Evolutionary conservation across 148 eudicot species (phyloP).

Genomic region (Silene uniflora): DNA sequence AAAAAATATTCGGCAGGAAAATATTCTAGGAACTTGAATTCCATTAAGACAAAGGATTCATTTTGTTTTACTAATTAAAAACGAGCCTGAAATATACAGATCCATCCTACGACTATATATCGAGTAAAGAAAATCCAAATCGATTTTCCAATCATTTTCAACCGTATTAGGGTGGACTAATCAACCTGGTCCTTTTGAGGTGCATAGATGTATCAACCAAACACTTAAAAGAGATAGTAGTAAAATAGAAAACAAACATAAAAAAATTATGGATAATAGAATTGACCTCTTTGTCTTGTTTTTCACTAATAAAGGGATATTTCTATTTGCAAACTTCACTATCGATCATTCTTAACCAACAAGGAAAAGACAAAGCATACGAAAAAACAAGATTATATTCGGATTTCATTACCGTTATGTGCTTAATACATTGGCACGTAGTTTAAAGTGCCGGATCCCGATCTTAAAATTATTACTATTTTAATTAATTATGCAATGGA

Average conservation of each 20-base stretch:
- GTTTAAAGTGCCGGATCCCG: background rate
- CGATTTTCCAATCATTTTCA: too few species aligned
- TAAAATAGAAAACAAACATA: background rate
- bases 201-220: background rate
- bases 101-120: too few species aligned
- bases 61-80: too few species aligned
- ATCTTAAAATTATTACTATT: constrained; percentile 16
- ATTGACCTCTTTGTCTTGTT: constrained; percentile 6
- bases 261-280: constrained; percentile 1
- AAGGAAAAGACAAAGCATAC: constrained; percentile 20
- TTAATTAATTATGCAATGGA: constrained; percentile 20
- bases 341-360: constrained; percentile 16
- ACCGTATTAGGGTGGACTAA: too few species aligned
- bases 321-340: constrained; percentile 21
- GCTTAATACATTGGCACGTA: constrained; percentile 24
- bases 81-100: too few species aligned
- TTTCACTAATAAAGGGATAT: constrained; percentile 15
- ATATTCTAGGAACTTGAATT: too few species aligned
- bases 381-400: constrained; percentile 26
- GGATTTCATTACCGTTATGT: constrained; percentile 19
- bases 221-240: background rate
- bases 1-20: too few species aligned
- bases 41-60: too few species aligned
- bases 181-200: too few species aligned
- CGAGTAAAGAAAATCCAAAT: too few species aligned